Conservation (phyloP, 2,329 filamentous ascomycete genomes). For the Sporothrix inflata region DNA sequence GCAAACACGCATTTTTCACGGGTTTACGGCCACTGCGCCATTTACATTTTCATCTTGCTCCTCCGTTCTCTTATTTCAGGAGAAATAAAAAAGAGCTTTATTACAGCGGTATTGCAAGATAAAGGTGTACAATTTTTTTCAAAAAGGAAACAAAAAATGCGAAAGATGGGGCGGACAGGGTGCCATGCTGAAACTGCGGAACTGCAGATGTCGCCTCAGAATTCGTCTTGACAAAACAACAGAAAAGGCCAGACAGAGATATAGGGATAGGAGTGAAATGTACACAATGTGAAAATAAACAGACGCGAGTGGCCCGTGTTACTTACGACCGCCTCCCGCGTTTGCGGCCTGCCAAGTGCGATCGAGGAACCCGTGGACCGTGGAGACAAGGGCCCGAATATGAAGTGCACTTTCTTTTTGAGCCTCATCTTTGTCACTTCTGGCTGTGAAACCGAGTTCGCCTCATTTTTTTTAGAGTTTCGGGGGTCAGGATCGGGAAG, state of each 20-base stretch:
- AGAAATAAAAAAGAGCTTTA: background rate
- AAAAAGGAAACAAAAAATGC: slow-evolving; percentile 8
- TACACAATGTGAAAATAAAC: background rate
- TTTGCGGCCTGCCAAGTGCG: background rate
- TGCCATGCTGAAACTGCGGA: background rate
- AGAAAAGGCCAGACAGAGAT: background rate
- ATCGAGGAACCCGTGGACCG: background rate
- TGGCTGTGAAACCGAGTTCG: background rate
- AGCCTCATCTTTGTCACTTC: background rate
- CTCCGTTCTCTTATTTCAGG: no score
- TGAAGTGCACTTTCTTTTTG: background rate
- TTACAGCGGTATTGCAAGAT: background rate
- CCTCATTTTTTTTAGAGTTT: background rate
- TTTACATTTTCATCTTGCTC: no score
- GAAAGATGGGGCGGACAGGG: background rate
- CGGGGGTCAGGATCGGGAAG: background rate
- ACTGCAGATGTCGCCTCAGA: background rate
- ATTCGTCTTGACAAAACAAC: background rate
- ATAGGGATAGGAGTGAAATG: background rate
- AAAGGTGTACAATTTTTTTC: background rate
- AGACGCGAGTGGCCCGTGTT: background rate
- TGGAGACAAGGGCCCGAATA: background rate
- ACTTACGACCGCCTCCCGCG: background rate
- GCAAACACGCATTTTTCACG: background rate
- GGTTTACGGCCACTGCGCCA: no score